Conservation (phyloP, 1,284 basidiomycete species). For the Sanghuangporus weigelae region DNA sequence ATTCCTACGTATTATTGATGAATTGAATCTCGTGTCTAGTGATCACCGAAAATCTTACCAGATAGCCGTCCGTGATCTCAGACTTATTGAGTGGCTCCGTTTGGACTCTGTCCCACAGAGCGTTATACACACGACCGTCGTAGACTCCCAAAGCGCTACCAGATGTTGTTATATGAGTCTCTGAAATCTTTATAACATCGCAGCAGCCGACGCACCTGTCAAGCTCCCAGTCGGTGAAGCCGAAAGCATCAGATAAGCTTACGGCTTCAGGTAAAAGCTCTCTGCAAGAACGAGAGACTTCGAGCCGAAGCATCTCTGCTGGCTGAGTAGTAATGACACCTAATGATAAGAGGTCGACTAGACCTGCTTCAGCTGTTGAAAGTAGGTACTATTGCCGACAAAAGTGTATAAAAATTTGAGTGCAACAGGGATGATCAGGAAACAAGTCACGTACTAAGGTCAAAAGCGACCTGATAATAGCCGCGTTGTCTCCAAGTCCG, state of each 20-base stretch:
- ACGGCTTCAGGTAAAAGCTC: slow-evolving; percentile 63
- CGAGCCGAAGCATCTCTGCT: slow-evolving; percentile 46
- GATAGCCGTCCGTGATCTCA: slow-evolving; percentile 48
- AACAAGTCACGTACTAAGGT: slow-evolving; percentile 1
- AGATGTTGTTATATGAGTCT: background rate
- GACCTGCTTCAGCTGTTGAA: slow-evolving; percentile 47
- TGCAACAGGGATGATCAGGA: background rate
- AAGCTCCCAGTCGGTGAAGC: slow-evolving; percentile 74
- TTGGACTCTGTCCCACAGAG: slow-evolving; percentile 60
- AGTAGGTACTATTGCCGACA: slow-evolving; percentile 50
- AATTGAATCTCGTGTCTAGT: background rate
- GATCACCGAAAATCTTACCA: slow-evolving; percentile 31
- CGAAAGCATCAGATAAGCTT: slow-evolving; percentile 70
- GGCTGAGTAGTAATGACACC: slow-evolving; percentile 36
- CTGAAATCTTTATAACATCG: background rate
- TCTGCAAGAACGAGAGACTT: slow-evolving; percentile 45
- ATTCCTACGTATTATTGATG: slow-evolving; percentile 29
- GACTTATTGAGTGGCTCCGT: slow-evolving; percentile 58
- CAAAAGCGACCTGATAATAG: slow-evolving; percentile 7
- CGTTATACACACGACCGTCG: slow-evolving; percentile 66
- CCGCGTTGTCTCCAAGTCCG: slow-evolving; percentile 24
- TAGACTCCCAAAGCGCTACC: slow-evolving; percentile 57
- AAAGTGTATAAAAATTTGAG: background rate
- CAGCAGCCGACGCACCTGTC: slow-evolving; percentile 44
- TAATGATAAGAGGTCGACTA: slow-evolving; percentile 57